Evolutionary conservation across 257 asterid species (phyloP).

Genomic region (Nicotiana attenuata): DNA sequence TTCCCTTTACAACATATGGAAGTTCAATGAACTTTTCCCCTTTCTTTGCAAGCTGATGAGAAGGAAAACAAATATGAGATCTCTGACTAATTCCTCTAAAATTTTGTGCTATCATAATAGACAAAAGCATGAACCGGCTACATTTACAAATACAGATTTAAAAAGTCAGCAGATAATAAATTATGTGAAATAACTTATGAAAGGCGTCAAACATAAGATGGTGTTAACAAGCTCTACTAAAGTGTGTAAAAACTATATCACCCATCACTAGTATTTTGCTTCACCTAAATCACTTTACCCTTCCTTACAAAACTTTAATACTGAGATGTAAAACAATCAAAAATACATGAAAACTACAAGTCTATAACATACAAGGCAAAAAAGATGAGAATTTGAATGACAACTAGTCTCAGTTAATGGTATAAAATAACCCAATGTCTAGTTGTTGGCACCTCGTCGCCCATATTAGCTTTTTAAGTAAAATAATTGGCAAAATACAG

Average conservation of each 20-base stretch:
- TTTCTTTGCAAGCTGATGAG: constrained; percentile 84
- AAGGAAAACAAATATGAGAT: neutral
- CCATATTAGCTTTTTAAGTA: too few species aligned
- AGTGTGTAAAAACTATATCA: too few species aligned
- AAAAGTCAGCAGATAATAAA: neutral
- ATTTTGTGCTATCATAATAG: neutral
- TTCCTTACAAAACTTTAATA: too few species aligned
- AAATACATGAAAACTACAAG: neutral
- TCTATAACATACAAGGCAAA: neutral
- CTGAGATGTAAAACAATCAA: neutral
- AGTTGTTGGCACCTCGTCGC: too few species aligned
- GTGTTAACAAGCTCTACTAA: neutral
- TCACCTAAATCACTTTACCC: too few species aligned
- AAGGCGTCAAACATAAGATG: neutral
- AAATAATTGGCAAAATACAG: too few species aligned
- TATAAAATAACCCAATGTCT: too few species aligned
- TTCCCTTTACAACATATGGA: constrained; percentile 95
- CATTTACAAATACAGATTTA: neutral
- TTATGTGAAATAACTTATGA: neutral
- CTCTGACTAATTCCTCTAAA: neutral
- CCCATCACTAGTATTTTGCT: too few species aligned
- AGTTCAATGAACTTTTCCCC: constrained; percentile 85
- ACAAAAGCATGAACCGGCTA: neutral
- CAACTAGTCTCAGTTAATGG: too few species aligned
- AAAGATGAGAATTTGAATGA: too few species aligned